Conservation (phyloP, 805 yeast species). For the Zygosaccharomyces pseudorouxii region DNA sequence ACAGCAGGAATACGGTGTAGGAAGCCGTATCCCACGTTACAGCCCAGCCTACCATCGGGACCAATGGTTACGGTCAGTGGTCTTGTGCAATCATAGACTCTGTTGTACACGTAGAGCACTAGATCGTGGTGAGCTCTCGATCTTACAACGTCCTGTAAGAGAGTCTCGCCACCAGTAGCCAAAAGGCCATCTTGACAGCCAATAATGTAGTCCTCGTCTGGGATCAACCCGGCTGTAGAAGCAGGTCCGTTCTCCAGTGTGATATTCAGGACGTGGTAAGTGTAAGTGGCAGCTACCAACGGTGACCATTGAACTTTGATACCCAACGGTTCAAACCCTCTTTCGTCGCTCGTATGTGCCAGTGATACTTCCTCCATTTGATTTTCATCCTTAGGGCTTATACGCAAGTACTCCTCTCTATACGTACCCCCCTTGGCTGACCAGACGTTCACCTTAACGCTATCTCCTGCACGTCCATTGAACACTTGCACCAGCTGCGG, state of each 20-base stretch:
- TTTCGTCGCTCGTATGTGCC: slow-evolving; percentile 5
- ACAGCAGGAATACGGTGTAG: slow-evolving; percentile 75
- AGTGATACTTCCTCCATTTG: slow-evolving; percentile 29
- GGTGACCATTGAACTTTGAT: slow-evolving; percentile 75
- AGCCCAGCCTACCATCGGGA: slow-evolving; percentile 81
- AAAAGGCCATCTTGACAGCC: slow-evolving; percentile 84
- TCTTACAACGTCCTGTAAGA: slow-evolving; percentile 62
- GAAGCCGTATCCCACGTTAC: slow-evolving; percentile 92
- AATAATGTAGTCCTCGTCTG: slow-evolving; percentile 82
- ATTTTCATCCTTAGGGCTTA: slow-evolving; percentile 31
- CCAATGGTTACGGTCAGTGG: slow-evolving; percentile 83
- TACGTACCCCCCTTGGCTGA: slow-evolving; percentile 75
- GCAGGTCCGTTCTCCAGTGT: slow-evolving; percentile 73
- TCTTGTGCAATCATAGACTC: slow-evolving; percentile 77
- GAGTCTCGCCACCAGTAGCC: slow-evolving; percentile 81
- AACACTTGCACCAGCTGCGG: slow-evolving; percentile 33
- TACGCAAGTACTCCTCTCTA: slow-evolving; percentile 37
- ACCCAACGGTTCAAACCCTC: slow-evolving; percentile 44
- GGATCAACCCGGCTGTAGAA: slow-evolving; percentile 71
- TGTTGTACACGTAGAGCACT: slow-evolving; percentile 75
- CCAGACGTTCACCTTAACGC: slow-evolving; percentile 66
- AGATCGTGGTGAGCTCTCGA: slow-evolving; percentile 45
- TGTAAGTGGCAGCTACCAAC: slow-evolving; percentile 66
- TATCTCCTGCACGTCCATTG: slow-evolving; percentile 28
- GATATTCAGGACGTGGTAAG: slow-evolving; percentile 79